A percentile compares a stretch with the other conserved stretches of the same genome.
Evolutionary conservation across 2,329 filamentous ascomycete genomes (phyloP).

Genomic region (Cryoendolithus antarcticus): DNA sequence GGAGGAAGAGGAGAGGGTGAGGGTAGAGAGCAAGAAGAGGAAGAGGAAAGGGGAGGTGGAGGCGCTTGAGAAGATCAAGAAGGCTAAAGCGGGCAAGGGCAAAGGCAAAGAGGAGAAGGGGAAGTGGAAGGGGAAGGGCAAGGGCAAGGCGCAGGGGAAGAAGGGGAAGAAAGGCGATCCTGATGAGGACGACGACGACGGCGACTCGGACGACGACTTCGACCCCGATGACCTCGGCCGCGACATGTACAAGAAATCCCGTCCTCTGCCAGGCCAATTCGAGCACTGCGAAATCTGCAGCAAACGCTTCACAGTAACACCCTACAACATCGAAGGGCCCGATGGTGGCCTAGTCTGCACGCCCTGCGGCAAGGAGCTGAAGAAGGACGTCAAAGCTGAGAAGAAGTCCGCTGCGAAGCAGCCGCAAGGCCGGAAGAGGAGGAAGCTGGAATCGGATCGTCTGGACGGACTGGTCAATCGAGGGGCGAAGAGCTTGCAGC

Average conservation of each 20-base stretch:
- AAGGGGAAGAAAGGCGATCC: conserved; percentile 33
- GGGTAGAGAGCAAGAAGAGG: conserved; percentile 33
- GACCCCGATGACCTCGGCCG: conserved; percentile 35
- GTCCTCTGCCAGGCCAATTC: conserved; percentile 67
- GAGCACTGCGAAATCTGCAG: conserved; percentile 76
- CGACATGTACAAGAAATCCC: conserved; percentile 44
- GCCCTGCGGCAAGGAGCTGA: conserved; percentile 64
- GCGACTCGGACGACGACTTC: conserved; percentile 32
- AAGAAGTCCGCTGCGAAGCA: conserved; percentile 48
- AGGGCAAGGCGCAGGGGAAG: conserved; percentile 38
- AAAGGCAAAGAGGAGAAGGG: conserved; percentile 13
- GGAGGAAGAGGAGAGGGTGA: conserved; percentile 25
- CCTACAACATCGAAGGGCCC: conserved; percentile 71
- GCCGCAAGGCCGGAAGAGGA: conserved; percentile 47
- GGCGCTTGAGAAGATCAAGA: conserved; percentile 27
- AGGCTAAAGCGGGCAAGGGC: conserved; percentile 34
- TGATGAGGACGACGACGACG: conserved; percentile 28
- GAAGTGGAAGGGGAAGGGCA: conserved; percentile 32
- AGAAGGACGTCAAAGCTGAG: conserved; percentile 50
- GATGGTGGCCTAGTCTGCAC: conserved; percentile 77
- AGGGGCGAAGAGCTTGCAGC: conserved; percentile 57
- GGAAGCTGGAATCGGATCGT: conserved; percentile 71
- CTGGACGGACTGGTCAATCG: conserved; percentile 59
- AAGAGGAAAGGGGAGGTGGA: conserved; percentile 44
- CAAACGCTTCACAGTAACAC: conserved; percentile 85